phyloP scores from a whole-genome alignment of 768 basidiomycete genomes.

The Hygrophoropsis aurantiaca region DNA sequence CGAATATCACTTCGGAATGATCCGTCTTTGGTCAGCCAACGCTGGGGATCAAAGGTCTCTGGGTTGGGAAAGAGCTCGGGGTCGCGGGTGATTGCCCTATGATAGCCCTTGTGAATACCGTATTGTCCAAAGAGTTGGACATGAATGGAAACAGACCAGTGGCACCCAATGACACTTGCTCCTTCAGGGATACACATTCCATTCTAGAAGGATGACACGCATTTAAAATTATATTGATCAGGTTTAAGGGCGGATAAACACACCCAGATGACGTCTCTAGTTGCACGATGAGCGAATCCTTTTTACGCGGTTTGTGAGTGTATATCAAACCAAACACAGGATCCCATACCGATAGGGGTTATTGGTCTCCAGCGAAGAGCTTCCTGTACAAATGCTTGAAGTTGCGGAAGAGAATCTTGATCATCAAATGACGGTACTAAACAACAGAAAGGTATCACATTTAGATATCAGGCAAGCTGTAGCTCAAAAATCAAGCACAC shows the following conservation, averaged over 20 bases:
- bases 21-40: constrained; percentile 48
- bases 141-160: constrained; percentile 8
- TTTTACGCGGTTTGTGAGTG: not conserved
- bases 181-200: constrained; percentile 22
- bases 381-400: constrained; percentile 39
- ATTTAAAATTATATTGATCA: too few relatives aligned
- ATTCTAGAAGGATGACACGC: constrained; percentile 9
- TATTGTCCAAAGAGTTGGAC: not conserved
- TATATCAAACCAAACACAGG: not conserved
- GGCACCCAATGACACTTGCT: constrained; percentile 16
- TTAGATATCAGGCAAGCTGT: not conserved
- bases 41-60: constrained; percentile 52
- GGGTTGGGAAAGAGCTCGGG: constrained; percentile 52
- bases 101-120: constrained; percentile 33
- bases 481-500: not conserved
- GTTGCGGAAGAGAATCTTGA: constrained; percentile 29
- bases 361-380: constrained; percentile 34
- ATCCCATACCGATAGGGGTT: constrained; percentile 23
- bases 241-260: not conserved
- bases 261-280: constrained; percentile 61
- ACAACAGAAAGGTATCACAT: not conserved
- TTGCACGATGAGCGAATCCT: constrained; percentile 62
- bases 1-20: constrained; percentile 43
- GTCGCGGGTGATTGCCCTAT: constrained; percentile 54
- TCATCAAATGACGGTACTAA: constrained; percentile 39